Evolutionary conservation across 2,329 filamentous ascomycete genomes (phyloP).

Genomic region (Penicillium expansum): DNA sequence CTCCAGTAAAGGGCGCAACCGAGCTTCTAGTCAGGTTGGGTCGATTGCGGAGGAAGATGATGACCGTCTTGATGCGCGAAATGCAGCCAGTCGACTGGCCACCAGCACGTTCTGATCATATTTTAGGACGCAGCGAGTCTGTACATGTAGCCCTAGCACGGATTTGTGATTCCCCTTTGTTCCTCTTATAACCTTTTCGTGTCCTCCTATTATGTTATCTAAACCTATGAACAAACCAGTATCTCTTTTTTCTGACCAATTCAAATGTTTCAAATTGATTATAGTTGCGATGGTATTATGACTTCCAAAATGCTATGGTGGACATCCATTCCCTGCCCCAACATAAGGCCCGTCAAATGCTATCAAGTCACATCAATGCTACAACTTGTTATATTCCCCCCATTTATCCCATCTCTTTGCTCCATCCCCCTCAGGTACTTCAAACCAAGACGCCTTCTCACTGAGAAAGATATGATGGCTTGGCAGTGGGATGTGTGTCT

Average conservation of each 20-base stretch:
- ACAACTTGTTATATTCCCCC: slow-evolving; percentile 3
- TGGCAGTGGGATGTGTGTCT: slow-evolving; percentile 24
- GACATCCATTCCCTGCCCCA: background rate
- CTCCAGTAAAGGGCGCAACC: slow-evolving; percentile 45
- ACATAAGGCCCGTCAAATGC: background rate
- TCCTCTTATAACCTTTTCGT: slow-evolving; percentile 15
- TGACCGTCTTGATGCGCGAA: slow-evolving; percentile 90
- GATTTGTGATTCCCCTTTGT: slow-evolving; percentile 34
- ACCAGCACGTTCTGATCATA: slow-evolving; percentile 78
- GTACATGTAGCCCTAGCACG: slow-evolving; percentile 37
- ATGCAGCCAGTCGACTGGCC: slow-evolving; percentile 89
- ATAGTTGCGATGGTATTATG: background rate
- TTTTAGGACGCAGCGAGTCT: slow-evolving; percentile 18
- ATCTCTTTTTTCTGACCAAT: background rate
- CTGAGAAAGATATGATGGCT: slow-evolving; percentile 47
- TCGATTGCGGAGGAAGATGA: slow-evolving; percentile 60
- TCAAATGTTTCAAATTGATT: background rate
- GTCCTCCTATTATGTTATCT: slow-evolving; percentile 27
- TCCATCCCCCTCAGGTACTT: slow-evolving; percentile 38
- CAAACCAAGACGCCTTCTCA: slow-evolving; percentile 43
- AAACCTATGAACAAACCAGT: slow-evolving; percentile 5
- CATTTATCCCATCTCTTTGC: slow-evolving; percentile 27
- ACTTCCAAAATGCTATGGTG: background rate
- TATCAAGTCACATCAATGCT: background rate
- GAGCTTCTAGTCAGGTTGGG: slow-evolving; percentile 47